phyloP scores from a whole-genome alignment of 805 yeast genomes.

The Starmera amethionina region DNA sequence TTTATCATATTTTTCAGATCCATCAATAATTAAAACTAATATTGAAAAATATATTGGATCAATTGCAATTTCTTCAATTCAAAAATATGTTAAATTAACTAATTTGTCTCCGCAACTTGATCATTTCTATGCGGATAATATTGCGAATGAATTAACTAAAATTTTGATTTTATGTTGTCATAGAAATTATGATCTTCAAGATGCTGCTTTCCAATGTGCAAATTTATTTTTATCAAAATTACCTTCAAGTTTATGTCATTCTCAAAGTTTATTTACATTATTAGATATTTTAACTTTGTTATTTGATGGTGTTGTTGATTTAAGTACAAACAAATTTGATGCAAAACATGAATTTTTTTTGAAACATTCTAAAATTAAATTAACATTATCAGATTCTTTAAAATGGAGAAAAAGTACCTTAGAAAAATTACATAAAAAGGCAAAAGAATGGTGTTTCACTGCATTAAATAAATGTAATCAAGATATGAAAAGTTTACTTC shows the following conservation, averaged over 20 bases:
- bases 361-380: constrained; percentile 28
- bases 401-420: constrained; percentile 67
- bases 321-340: constrained; percentile 74
- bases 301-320: constrained; percentile 74
- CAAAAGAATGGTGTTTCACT: constrained; percentile 57
- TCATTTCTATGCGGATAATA: constrained; percentile 45
- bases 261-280: constrained; percentile 60
- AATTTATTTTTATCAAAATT: constrained; percentile 52
- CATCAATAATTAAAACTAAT: constrained; percentile 61
- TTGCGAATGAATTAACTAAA: constrained; percentile 60
- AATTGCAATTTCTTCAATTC: constrained; percentile 50
- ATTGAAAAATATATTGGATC: constrained; percentile 59
- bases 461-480: constrained; percentile 50
- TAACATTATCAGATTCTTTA: constrained; percentile 62
- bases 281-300: constrained; percentile 72
- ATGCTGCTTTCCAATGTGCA: constrained; percentile 70
- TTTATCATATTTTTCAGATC: constrained; percentile 76
- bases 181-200: constrained; percentile 64
- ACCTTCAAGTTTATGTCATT: constrained; percentile 76
- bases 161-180: constrained; percentile 69
- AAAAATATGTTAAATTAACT: constrained; percentile 44
- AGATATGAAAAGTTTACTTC: constrained; percentile 73
- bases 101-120: constrained; percentile 39
- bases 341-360: constrained; percentile 63
- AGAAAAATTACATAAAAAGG: constrained; percentile 43